These are phyloP conservation scores for Chytridium lagenaria DNA, from an alignment of 371 early-diverging fungal genomes.

Conservation along the genomic window DNA sequence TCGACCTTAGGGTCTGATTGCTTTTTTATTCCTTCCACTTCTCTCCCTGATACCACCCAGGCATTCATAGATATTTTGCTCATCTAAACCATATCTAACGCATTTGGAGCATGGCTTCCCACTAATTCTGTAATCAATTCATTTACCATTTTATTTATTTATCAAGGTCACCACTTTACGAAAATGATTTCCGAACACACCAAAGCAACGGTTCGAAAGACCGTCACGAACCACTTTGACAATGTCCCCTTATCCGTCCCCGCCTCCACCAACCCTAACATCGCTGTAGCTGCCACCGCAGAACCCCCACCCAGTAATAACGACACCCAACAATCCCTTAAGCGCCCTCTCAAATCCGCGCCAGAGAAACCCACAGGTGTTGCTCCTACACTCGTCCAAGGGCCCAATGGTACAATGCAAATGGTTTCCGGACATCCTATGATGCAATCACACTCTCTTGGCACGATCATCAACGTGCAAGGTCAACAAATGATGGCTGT, in stretches of 20 bases:
- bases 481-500: not conserved
- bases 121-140: too few species aligned
- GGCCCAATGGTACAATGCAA: not conserved
- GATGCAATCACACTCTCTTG: not conserved
- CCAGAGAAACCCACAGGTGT: not conserved
- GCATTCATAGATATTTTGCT: too few species aligned
- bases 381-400: not conserved
- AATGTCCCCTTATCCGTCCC: slow-evolving; percentile 13
- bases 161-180: too few species aligned
- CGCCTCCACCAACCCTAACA: slow-evolving; percentile 8
- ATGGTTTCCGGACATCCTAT: not conserved
- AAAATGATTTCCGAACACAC: slow-evolving; percentile 6
- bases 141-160: too few species aligned
- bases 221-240: slow-evolving; percentile 10
- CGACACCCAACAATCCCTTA: not conserved
- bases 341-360: slow-evolving; percentile 2
- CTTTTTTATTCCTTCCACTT: too few species aligned
- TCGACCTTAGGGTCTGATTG: too few species aligned
- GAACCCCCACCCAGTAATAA: not conserved
- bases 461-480: not conserved
- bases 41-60: too few species aligned
- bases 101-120: too few species aligned
- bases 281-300: slow-evolving; percentile 18
- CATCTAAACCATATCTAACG: too few species aligned
- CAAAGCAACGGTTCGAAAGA: slow-evolving; percentile 10